phyloP scores from a whole-genome alignment of 305 asterid genomes.

The Rubia balearica region DNA sequence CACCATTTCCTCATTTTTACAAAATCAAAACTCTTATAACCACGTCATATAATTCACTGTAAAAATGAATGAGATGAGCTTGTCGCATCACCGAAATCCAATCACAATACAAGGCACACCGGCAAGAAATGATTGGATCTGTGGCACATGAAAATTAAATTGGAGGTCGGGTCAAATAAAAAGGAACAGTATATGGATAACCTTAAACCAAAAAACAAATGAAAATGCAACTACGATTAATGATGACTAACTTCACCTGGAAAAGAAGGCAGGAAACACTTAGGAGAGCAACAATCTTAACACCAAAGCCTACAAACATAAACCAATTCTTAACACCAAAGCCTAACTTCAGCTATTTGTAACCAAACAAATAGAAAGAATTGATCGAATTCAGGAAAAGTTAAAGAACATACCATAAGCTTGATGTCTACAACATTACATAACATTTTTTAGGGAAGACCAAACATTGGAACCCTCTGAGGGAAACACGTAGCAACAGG shows the following conservation, averaged over 20 bases:
- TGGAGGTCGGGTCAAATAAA: background rate
- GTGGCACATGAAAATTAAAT: constrained; percentile 22
- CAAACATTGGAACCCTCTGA: no score
- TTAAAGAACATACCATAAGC: no score
- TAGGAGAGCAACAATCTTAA: no score
- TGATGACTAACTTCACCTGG: background rate
- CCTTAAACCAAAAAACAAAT: background rate
- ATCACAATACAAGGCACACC: constrained; percentile 86
- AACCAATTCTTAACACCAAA: no score
- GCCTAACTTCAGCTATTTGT: no score
- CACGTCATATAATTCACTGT: constrained; percentile 4
- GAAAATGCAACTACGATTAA: background rate
- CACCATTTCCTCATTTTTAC: no score
- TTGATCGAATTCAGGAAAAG: no score
- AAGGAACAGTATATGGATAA: background rate
- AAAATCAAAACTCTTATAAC: constrained; percentile 9
- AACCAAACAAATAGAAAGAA: no score
- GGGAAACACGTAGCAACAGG: no score
- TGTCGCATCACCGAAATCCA: constrained; percentile 60
- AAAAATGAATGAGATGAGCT: background rate
- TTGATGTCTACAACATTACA: no score
- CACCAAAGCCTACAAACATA: no score
- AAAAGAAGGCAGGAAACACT: background rate
- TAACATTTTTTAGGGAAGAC: no score
- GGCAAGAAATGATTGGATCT: constrained; percentile 97